Evolutionary conservation across 2,329 filamentous ascomycete species (phyloP).

Genomic region (Cercospora sesami): DNA sequence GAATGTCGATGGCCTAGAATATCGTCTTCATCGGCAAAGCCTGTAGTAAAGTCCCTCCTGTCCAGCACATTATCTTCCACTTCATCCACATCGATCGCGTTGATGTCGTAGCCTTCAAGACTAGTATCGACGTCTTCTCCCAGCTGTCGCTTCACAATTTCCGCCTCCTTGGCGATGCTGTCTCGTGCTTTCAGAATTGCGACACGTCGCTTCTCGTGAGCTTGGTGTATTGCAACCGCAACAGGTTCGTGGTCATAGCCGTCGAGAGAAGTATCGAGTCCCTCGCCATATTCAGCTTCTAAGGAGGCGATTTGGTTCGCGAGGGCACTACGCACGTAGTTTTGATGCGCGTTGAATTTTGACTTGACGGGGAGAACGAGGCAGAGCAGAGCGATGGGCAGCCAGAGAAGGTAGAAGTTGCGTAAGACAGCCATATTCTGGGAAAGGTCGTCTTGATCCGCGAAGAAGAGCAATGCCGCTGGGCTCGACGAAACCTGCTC

Average conservation of each 20-base stretch:
- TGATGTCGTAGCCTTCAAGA: slow-evolving; percentile 17
- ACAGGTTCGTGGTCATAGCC: slow-evolving; percentile 19
- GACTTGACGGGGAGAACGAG: slow-evolving; percentile 3
- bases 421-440: background rate
- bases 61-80: background rate
- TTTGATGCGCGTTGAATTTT: slow-evolving; percentile 1
- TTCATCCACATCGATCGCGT: slow-evolving; percentile 7
- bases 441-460: background rate
- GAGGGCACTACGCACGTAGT: slow-evolving; percentile 9
- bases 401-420: slow-evolving; percentile 21
- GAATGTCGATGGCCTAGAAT: slow-evolving; percentile 1
- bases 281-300: slow-evolving; percentile 6
- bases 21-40: background rate
- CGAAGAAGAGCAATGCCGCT: background rate
- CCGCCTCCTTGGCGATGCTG: slow-evolving; percentile 2
- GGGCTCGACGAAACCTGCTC: background rate
- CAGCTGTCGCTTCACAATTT: slow-evolving; percentile 7
- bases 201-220: background rate
- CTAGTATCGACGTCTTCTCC: slow-evolving; percentile 12
- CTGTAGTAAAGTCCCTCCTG: background rate
- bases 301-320: slow-evolving; percentile 9
- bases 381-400: slow-evolving; percentile 17
- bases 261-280: slow-evolving; percentile 14
- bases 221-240: background rate
- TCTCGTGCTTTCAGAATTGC: background rate